Conservation (phyloP, 495 filamentous ascomycete species). For the Aspergillus egyptiacus region DNA sequence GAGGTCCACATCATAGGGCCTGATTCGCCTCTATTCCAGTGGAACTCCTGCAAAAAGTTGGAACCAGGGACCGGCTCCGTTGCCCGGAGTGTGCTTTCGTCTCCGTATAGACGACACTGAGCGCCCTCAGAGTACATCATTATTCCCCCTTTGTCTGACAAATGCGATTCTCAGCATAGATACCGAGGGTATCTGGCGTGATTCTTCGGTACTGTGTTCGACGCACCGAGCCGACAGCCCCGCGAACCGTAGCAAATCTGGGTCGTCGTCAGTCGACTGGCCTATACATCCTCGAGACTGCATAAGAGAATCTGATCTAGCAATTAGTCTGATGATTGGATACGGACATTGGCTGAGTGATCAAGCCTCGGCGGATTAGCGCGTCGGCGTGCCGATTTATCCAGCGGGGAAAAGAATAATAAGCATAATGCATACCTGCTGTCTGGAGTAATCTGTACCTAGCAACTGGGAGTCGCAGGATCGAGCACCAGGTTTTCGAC, state of each 20-base stretch:
- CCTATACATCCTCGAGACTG: not conserved
- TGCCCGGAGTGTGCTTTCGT: not conserved
- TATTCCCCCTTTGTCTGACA: not conserved
- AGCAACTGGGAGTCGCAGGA: too few species aligned
- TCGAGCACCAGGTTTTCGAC: not conserved
- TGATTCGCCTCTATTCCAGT: slow-evolving; percentile 1
- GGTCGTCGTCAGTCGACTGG: not conserved
- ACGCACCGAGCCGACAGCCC: not conserved
- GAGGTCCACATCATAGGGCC: slow-evolving; percentile 7
- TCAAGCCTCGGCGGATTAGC: not conserved
- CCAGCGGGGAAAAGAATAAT: slow-evolving; percentile 17
- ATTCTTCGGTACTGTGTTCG: not conserved
- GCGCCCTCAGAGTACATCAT: too few species aligned
- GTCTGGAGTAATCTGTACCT: too few species aligned
- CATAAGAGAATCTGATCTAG: not conserved
- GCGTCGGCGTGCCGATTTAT: slow-evolving; percentile 21
- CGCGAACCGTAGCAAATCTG: not conserved
- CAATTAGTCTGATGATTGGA: not conserved
- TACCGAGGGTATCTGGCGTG: not conserved
- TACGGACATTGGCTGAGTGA: slow-evolving; percentile 4
- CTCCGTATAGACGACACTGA: too few species aligned
- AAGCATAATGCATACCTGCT: not conserved
- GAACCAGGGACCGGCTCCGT: not conserved
- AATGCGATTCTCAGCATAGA: too few species aligned
- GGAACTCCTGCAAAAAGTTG: not conserved